Evolutionary conservation across 352 stramenopile genomes (phyloP).

Genomic region (Phytopythium kandeliae): DNA sequence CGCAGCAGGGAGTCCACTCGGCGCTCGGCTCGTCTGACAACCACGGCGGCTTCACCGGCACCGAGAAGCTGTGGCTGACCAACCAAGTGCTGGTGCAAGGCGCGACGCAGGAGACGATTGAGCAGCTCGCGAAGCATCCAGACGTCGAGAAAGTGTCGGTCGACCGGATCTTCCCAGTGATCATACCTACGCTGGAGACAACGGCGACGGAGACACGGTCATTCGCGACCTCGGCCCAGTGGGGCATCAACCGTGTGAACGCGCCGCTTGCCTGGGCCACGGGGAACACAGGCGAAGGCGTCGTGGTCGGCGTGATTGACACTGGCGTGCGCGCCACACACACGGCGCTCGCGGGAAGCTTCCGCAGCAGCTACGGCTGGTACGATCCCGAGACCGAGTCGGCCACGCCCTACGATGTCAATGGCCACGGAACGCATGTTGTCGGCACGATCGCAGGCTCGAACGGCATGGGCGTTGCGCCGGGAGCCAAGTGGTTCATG

Average conservation of each 20-base stretch:
- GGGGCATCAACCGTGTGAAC: constrained; percentile 47
- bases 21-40: constrained; percentile 17
- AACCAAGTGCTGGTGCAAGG: constrained; percentile 52
- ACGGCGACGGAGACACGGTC: constrained; percentile 11
- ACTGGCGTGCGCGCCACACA: constrained; percentile 47
- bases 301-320: constrained; percentile 60
- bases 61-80: constrained; percentile 54
- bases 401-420: constrained; percentile 34
- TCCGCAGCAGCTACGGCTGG: constrained; percentile 44
- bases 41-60: constrained; percentile 13
- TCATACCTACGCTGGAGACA: constrained; percentile 24
- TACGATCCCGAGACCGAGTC: constrained; percentile 40
- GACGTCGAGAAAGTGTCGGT: constrained; percentile 29
- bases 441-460: constrained; percentile 37
- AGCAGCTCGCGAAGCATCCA: constrained; percentile 32
- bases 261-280: constrained; percentile 37
- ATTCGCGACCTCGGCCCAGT: constrained; percentile 29
- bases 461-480: constrained; percentile 48
- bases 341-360: constrained; percentile 33
- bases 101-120: constrained; percentile 34
- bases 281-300: constrained; percentile 40
- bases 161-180: constrained; percentile 36
- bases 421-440: constrained; percentile 49
- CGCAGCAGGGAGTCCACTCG: constrained; percentile 23
- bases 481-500: constrained; percentile 44